phyloP scores from a whole-genome alignment of 228 moss, liverwort and hornwort species.

The Sphagnum magellanicum region DNA sequence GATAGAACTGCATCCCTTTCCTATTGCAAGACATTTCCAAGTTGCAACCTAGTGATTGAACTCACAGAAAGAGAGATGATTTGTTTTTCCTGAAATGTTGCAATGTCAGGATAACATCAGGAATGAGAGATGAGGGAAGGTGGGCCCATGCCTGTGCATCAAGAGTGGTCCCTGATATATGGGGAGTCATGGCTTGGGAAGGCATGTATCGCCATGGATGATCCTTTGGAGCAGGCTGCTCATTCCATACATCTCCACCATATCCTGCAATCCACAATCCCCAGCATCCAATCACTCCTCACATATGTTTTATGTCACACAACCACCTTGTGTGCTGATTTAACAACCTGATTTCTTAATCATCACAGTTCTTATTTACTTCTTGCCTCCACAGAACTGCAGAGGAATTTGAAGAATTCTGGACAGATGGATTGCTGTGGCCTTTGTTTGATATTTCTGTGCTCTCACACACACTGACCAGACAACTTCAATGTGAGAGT shows the following conservation, averaged over 20 bases:
- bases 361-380: background rate
- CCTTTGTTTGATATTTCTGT: background rate
- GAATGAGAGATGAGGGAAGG: background rate
- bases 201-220: conserved; percentile 81
- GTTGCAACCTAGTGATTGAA: background rate
- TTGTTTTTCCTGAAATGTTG: background rate
- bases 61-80: background rate
- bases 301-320: background rate
- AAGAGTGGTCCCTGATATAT: conserved; percentile 73
- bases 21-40: background rate
- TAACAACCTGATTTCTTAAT: no score
- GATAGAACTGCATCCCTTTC: background rate
- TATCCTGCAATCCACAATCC: conserved; percentile 34
- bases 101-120: background rate
- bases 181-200: conserved; percentile 72
- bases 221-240: conserved; percentile 60
- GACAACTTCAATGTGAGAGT: no score
- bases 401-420: background rate
- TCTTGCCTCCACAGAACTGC: background rate
- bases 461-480: background rate
- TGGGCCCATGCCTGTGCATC: conserved; percentile 56
- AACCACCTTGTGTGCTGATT: no score
- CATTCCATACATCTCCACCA: conserved; percentile 79
- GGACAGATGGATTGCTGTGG: background rate
- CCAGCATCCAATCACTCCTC: background rate